Base-by-base conservation (phyloP, 305 asterid genomes). In the Fraxinus greggii region DNA sequence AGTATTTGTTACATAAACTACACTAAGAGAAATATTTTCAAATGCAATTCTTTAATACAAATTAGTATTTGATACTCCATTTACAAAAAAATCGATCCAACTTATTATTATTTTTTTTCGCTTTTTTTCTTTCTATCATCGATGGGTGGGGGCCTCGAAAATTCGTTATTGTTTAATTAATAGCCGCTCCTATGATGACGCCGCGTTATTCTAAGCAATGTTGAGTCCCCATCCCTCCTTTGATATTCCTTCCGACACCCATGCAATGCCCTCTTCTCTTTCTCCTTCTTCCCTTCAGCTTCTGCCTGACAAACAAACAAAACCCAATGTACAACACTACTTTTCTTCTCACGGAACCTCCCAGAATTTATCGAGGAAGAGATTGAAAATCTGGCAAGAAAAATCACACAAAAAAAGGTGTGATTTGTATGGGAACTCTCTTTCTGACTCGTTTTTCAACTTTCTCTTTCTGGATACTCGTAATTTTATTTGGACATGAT, bases 121-220 rank as follows among this genome's bases (percentile, higher is more conserved):
- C 23, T 1, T 1, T 51, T 15, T 17, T 45, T 45, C 23, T 51
- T 51, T 51, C 8, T 0, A 51, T 51, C 23, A 17, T 4, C 23
- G 17, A 5, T 17, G 61, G 61, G 61, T 51, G 67, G 12, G 67
- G 28, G 26, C 12, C 67, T 19, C 12, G 28, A 56, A 63, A 63
- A 24, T 63, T 24, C 17, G 33, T 63, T 63, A 56, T 19, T 24
- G 72, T 61, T 23, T 26, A n/a, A 76, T 31, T 26, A n/a, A 76
- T 31, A 79, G 24, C 78, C 23, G 0, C 48, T 77, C 84, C 79
- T 83, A 54, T 69, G 76, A 61, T 80, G 81, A 79, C 85, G 86
- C 83, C 89, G 89, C 84, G 81, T 81, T 76, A 79, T 81, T 79
- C 38, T 48, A 82, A 78, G 85, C 73, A 69, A 76, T 65, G 76